phyloP scores from a whole-genome alignment of 2,329 filamentous ascomycete species.

The Colletotrichum sp. region DNA sequence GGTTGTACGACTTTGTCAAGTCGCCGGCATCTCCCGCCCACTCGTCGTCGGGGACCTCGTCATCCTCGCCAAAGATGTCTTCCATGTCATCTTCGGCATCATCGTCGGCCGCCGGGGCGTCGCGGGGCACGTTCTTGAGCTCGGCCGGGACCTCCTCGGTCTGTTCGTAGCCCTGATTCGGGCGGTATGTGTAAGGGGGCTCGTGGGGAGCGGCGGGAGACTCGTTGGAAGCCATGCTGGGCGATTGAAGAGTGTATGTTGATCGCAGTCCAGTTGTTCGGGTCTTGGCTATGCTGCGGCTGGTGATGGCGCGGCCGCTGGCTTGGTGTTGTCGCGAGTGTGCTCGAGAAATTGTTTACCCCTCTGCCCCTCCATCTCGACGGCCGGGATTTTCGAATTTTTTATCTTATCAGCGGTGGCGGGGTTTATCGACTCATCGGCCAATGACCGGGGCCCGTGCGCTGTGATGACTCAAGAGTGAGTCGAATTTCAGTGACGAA shows the following conservation, averaged over 20 bases:
- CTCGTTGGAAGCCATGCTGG: conserved; percentile 14
- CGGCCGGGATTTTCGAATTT: conserved; percentile 5
- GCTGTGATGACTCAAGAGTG: conserved; percentile 12
- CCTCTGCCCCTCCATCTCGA: conserved; percentile 10
- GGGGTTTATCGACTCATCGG: not conserved
- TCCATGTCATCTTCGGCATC: conserved; percentile 41
- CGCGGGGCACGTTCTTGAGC: conserved; percentile 2
- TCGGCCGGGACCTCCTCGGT: conserved; percentile 29
- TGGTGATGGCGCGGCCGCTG: not conserved
- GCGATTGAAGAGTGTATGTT: not conserved
- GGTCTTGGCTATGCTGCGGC: not conserved
- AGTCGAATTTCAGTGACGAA: not conserved
- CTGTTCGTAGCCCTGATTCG: conserved; percentile 48
- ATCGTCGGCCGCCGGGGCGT: not conserved
- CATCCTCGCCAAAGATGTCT: conserved; percentile 58
- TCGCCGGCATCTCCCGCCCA: conserved; percentile 67
- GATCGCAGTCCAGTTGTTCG: not conserved
- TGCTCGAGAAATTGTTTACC: not conserved
- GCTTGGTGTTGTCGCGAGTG: not conserved
- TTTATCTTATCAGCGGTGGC: conserved; percentile 22
- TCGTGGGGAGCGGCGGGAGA: conserved; percentile 49
- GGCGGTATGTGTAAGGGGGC: conserved; percentile 48
- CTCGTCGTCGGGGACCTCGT: conserved; percentile 63
- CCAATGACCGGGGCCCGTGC: not conserved
- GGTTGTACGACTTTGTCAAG: conserved; percentile 87